Percentiles rank a stretch among this genome's conserved stretches.
Evolutionary conservation across 2,329 filamentous ascomycete genomes (phyloP).

Genomic region (Microcyclospora pomicola): DNA sequence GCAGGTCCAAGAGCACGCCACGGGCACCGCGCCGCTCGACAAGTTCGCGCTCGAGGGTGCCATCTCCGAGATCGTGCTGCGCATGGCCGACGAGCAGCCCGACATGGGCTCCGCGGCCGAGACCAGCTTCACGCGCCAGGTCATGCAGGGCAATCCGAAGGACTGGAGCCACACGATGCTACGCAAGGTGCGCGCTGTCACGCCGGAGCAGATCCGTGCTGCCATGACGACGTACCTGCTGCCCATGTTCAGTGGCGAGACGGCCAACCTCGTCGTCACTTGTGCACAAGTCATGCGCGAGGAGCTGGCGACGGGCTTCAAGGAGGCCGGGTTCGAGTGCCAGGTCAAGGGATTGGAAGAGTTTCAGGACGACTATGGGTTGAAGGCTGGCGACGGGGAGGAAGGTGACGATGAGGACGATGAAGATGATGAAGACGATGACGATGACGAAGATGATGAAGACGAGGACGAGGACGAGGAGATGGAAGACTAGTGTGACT

Average conservation of each 20-base stretch:
- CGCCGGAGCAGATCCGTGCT: constrained; percentile 58
- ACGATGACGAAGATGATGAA: constrained; percentile 35
- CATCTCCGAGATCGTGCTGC: constrained; percentile 75
- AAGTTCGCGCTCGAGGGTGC: constrained; percentile 75
- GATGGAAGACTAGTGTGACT: not conserved
- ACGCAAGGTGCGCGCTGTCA: constrained; percentile 61
- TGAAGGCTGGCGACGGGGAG: constrained; percentile 49
- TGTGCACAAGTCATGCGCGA: constrained; percentile 76
- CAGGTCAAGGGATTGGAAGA: constrained; percentile 58
- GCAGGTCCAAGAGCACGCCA: constrained; percentile 60
- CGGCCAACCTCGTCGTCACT: constrained; percentile 74
- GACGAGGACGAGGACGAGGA: constrained; percentile 23
- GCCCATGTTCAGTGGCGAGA: constrained; percentile 65
- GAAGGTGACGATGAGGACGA: constrained; percentile 47
- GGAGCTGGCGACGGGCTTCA: constrained; percentile 63
- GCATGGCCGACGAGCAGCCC: constrained; percentile 74
- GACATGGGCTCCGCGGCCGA: constrained; percentile 72
- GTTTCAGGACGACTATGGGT: constrained; percentile 83
- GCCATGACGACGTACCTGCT: constrained; percentile 63
- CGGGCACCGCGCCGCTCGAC: constrained; percentile 60
- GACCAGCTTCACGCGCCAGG: constrained; percentile 69
- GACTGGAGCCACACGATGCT: constrained; percentile 70
- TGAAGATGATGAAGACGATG: constrained; percentile 39
- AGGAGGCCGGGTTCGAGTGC: constrained; percentile 62
- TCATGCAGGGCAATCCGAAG: constrained; percentile 59